phyloP scores from a whole-genome alignment of 306 rosid genomes.

The Alnus rubra region DNA sequence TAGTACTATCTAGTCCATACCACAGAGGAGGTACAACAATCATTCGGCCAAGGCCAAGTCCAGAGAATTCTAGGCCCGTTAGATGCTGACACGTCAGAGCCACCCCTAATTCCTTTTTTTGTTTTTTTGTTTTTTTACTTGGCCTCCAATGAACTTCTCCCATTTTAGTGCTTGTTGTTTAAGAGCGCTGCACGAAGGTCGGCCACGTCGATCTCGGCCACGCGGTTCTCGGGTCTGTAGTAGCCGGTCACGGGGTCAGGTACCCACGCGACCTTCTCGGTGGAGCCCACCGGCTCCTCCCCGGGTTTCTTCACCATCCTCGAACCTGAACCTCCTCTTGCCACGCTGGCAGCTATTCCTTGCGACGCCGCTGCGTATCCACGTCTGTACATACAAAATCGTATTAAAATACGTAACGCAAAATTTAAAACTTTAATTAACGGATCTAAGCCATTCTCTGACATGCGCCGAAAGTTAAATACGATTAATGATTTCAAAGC shows the following conservation, averaged over 20 bases:
- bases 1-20: not conserved
- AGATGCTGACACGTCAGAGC: not conserved
- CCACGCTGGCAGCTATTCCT: slow-evolving; percentile 41
- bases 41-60: not conserved
- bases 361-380: slow-evolving; percentile 64
- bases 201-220: slow-evolving; percentile 65
- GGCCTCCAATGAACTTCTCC: not conserved
- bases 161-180: slow-evolving; percentile 35
- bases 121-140: too few species aligned
- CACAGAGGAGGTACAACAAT: not conserved
- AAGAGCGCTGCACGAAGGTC: slow-evolving; percentile 69
- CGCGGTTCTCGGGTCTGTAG: slow-evolving; percentile 71
- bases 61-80: not conserved
- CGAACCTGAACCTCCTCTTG: slow-evolving; percentile 28
- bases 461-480: slow-evolving; percentile 10
- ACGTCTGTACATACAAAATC: slow-evolving; percentile 44
- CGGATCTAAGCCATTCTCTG: not conserved
- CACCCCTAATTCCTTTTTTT: not conserved
- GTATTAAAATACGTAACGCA: too few species aligned
- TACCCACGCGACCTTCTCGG: slow-evolving; percentile 75
- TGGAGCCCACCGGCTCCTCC: slow-evolving; percentile 31
- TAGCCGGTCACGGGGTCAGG: slow-evolving; percentile 90
- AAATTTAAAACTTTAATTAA: not conserved
- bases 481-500: not conserved
- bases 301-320: slow-evolving; percentile 43